Conservation (phyloP, 306 rosid species). For the Vigna hirtella region DNA sequence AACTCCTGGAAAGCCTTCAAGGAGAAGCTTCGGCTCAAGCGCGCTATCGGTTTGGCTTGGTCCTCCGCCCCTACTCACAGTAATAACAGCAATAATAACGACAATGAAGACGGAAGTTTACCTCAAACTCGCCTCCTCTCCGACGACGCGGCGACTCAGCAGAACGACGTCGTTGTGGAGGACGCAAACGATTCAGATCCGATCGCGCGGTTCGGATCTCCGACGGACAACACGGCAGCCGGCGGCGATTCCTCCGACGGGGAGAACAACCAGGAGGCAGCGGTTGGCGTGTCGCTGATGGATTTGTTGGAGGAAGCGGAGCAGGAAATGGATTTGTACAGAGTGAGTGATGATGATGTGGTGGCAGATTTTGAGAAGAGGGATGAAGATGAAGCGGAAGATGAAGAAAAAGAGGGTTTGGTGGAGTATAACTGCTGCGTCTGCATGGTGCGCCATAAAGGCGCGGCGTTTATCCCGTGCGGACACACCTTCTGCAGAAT, state of each 20-base stretch:
- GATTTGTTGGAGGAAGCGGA: slow-evolving; percentile 85
- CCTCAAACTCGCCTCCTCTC: neutral
- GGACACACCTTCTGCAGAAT: slow-evolving; percentile 91
- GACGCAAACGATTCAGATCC: slow-evolving; percentile 9
- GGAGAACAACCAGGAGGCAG: slow-evolving; percentile 17
- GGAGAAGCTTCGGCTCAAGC: slow-evolving; percentile 69
- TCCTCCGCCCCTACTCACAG: slow-evolving; percentile 49
- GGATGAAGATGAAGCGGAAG: neutral
- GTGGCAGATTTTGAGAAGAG: neutral
- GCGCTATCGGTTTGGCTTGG: slow-evolving; percentile 62
- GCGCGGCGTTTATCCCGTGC: slow-evolving; percentile 81
- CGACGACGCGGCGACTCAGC: slow-evolving; percentile 41
- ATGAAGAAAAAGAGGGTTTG: neutral
- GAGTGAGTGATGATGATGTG: slow-evolving; percentile 37
- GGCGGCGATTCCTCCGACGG: slow-evolving; percentile 32
- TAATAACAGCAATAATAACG: neutral
- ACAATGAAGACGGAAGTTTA: neutral
- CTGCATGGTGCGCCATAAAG: slow-evolving; percentile 93
- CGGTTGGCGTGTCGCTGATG: slow-evolving; percentile 77
- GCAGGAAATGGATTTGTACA: slow-evolving; percentile 52
- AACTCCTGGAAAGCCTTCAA: slow-evolving; percentile 71
- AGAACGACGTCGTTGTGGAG: slow-evolving; percentile 4
- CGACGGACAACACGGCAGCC: neutral
- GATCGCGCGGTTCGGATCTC: neutral
- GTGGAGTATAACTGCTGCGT: slow-evolving; percentile 75